Evolutionary conservation across 805 yeast genomes (phyloP).

Genomic region (Yarrowia bubula): DNA sequence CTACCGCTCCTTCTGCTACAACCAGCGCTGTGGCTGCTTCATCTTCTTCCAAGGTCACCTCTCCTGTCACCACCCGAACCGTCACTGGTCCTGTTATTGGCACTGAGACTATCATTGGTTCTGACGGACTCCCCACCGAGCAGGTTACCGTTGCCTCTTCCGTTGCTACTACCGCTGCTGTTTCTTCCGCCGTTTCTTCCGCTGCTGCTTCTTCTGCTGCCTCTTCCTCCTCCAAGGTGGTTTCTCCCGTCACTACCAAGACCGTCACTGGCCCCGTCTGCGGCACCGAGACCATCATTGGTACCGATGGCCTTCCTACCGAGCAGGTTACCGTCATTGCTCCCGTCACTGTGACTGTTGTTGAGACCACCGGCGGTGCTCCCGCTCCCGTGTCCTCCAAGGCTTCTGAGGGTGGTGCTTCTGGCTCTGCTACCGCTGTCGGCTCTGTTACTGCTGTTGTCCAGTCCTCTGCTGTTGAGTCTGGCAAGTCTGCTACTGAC

Average conservation of each 20-base stretch:
- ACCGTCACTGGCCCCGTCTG: neutral
- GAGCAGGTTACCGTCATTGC: no score
- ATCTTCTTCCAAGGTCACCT: neutral
- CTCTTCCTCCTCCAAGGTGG: neutral
- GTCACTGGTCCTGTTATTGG: neutral
- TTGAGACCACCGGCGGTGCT: neutral
- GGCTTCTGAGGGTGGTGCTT: neutral
- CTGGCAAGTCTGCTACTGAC: neutral
- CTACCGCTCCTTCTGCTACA: neutral
- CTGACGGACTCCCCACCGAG: neutral
- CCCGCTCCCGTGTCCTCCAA: neutral
- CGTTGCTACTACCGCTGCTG: neutral
- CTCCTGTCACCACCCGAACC: neutral
- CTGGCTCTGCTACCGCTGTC: neutral
- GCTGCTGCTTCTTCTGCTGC: neutral
- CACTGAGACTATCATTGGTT: neutral
- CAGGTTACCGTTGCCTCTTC: neutral
- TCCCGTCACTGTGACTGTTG: neutral
- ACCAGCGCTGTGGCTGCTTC: neutral
- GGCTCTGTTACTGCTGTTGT: neutral
- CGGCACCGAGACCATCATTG: neutral
- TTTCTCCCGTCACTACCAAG: no score
- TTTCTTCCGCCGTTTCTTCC: neutral
- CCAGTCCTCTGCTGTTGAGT: neutral
- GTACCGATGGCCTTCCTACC: neutral